Conservation (phyloP, 768 basidiomycete genomes). For the Suillus subluteus region DNA sequence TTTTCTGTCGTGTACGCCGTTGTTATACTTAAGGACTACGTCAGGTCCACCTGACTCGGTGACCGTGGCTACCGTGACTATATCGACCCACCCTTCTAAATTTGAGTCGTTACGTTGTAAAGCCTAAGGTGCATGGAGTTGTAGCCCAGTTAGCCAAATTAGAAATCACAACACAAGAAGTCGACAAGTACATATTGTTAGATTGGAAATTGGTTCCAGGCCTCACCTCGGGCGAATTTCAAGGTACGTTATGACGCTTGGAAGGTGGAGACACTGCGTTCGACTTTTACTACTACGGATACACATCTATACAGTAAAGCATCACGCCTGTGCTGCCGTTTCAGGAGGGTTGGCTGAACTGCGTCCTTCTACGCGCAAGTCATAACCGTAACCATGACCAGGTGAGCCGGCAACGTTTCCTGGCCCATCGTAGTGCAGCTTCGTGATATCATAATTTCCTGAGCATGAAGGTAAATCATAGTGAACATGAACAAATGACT, state of each 20-base stretch:
- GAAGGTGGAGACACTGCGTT: slow-evolving; percentile 6
- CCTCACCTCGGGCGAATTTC: neutral
- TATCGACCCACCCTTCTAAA: slow-evolving; percentile 1
- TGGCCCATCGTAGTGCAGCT: slow-evolving; percentile 90
- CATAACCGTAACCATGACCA: slow-evolving; percentile 80
- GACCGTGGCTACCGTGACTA: neutral
- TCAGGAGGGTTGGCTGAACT: slow-evolving; percentile 55
- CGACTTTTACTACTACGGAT: slow-evolving; percentile 23
- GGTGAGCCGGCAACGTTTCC: slow-evolving; percentile 65
- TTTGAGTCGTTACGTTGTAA: slow-evolving; percentile 2
- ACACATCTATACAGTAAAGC: slow-evolving; percentile 18
- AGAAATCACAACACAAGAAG: neutral
- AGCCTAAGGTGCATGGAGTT: neutral
- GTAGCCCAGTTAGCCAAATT: neutral
- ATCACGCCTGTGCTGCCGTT: slow-evolving; percentile 32
- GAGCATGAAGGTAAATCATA: slow-evolving; percentile 47
- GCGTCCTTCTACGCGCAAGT: slow-evolving; percentile 63
- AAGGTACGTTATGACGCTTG: neutral
- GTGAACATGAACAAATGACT: slow-evolving; percentile 7
- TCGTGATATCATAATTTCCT: slow-evolving; percentile 93
- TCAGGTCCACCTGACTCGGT: neutral
- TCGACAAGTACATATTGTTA: neutral
- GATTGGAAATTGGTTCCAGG: neutral
- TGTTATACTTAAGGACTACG: neutral
- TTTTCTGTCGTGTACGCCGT: neutral